phyloP scores from a whole-genome alignment of 768 basidiomycete species.

The Tulasnella sp. region DNA sequence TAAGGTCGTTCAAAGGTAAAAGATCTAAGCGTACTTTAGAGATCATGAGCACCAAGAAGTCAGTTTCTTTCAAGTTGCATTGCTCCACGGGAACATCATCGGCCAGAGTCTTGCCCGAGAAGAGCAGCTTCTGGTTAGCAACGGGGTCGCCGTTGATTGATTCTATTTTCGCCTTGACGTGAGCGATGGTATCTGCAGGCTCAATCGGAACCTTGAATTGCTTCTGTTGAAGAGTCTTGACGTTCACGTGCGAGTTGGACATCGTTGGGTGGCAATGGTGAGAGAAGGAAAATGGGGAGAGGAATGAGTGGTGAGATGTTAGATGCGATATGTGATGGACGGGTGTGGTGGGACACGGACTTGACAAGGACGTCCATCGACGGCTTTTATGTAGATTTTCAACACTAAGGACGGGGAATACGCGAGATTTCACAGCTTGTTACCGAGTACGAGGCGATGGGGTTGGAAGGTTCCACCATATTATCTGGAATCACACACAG shows the following conservation, averaged over 20 bases:
- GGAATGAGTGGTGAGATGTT: too few relatives aligned
- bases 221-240: slow-evolving; percentile 96
- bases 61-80: slow-evolving; percentile 95
- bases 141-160: slow-evolving; percentile 74
- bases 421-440: too few relatives aligned
- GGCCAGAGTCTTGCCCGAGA: slow-evolving; percentile 87
- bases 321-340: too few relatives aligned
- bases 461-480: too few relatives aligned
- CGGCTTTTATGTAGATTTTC: too few relatives aligned
- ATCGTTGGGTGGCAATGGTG: not conserved
- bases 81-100: slow-evolving; percentile 88
- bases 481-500: too few relatives aligned
- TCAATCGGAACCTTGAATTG: slow-evolving; percentile 87
- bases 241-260: slow-evolving; percentile 54
- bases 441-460: too few relatives aligned
- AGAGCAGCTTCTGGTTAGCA: slow-evolving; percentile 89
- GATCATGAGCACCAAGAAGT: slow-evolving; percentile 98
- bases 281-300: not conserved
- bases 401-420: too few relatives aligned
- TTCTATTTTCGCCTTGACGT: slow-evolving; percentile 82
- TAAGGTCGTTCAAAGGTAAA: not conserved
- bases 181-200: slow-evolving; percentile 68
- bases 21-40: slow-evolving; percentile 67
- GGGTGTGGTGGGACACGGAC: too few relatives aligned
- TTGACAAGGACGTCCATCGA: too few relatives aligned